Evolutionary conservation across 1,284 basidiomycete species (phyloP), one percentile per base, ranked within the genome.

Genomic region (Trametes sp.): DNA sequence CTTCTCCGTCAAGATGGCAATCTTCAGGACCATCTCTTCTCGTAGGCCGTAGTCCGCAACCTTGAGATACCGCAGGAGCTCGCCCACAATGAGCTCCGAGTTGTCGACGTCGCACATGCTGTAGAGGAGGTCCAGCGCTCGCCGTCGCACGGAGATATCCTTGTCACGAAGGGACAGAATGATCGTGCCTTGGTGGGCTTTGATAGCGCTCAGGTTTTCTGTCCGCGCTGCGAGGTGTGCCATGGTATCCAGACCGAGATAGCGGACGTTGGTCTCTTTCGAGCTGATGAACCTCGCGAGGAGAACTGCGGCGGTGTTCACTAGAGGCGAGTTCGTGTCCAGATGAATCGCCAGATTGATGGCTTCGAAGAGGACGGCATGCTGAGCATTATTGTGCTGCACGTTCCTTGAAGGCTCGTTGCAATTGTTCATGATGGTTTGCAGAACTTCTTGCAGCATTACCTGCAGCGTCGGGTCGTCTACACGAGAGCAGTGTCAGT

Each of bases 91-190:
- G 60, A 93, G 81, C 74, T 96, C 96, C 16, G 96, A 94, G 78
- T 98, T 99, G 70, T 94, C 91, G 19, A 91, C 85, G 75, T 99
- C 98, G 78, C 98, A 99, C 97, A 99, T 98, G 77, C 95, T 98
- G 80, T 98, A 99, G 14, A 99, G 84, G 53, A 99, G 82, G 78
- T 99, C 98, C 53, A 99, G 84, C 1, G 96, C 98, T 61, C 98
- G 85, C 58, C 98, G 84, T 42, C 98, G 89, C 49, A 99, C 96
- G 33, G 95, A 97, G 62, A 99, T 98, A 76, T 99, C 98, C 73
- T 96, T 95, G 80, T 99, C 98, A 45, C 96, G 89, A 26, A 99
- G 83, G 13, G 94, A 95, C 24, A 95, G 81, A 62, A 98, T 97
- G 76, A 99, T 98, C 23, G 95, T 98, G 61, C 88, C 90, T 76